These are phyloP conservation scores for Penicillium flavigenum DNA, from an alignment of 495 filamentous ascomycete genomes.

Conservation along the genomic window DNA sequence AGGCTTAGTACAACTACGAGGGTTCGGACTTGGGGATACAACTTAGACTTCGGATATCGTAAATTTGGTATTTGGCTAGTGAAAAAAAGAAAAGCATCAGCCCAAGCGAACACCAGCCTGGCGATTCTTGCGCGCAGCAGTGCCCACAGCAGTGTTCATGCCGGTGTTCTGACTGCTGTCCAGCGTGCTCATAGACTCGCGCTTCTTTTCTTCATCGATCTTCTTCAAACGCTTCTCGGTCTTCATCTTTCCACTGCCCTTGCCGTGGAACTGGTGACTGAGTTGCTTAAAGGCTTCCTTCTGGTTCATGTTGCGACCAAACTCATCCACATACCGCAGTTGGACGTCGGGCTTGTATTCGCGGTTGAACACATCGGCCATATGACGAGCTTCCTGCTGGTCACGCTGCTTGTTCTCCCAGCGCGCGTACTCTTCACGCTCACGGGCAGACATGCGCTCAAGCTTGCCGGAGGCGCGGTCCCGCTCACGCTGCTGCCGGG, in stretches of 20 bases:
- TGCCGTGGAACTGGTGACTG: slow-evolving; percentile 96
- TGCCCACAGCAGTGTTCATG: slow-evolving; percentile 75
- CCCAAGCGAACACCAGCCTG: slow-evolving; percentile 87
- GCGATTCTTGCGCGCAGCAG: slow-evolving; percentile 73
- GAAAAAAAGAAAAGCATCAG: slow-evolving; percentile 32
- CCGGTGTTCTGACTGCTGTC: slow-evolving; percentile 80
- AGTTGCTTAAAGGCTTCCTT: slow-evolving; percentile 98
- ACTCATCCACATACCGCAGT: slow-evolving; percentile 85
- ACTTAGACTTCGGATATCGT: not conserved
- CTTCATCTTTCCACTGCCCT: slow-evolving; percentile 96
- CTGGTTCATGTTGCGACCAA: slow-evolving; percentile 76
- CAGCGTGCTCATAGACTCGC: slow-evolving; percentile 74
- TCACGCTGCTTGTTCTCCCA: slow-evolving; percentile 86
- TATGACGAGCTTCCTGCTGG: slow-evolving; percentile 71
- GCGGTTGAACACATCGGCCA: slow-evolving; percentile 79
- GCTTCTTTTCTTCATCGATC: slow-evolving; percentile 91
- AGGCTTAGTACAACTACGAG: not conserved
- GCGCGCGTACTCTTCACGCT: slow-evolving; percentile 86
- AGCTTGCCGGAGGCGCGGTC: slow-evolving; percentile 79
- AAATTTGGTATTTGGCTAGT: slow-evolving; percentile 14
- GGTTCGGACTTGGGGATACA: not conserved
- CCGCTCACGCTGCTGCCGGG: slow-evolving; percentile 79
- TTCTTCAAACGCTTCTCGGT: slow-evolving; percentile 96
- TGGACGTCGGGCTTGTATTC: slow-evolving; percentile 89
- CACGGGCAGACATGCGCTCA: slow-evolving; percentile 81